These are phyloP conservation scores for Gorgonomyces haynaldii DNA, from an alignment of 192 early-diverging fungal species.

Conservation along the genomic window DNA sequence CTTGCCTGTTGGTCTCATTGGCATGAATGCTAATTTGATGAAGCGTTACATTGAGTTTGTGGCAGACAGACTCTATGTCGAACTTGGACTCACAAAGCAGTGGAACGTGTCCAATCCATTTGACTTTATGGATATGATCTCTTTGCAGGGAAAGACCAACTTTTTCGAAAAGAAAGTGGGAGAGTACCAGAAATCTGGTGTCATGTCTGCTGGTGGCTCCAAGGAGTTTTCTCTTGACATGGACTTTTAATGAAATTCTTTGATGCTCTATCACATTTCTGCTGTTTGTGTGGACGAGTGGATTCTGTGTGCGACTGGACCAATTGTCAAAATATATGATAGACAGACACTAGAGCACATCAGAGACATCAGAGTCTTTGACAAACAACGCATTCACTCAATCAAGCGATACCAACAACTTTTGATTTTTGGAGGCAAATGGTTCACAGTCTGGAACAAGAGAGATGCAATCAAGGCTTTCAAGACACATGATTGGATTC, in stretches of 20 bases:
- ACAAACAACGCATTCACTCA: too few species aligned
- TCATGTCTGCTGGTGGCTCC: constrained; percentile 15
- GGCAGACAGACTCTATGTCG: constrained; percentile 84
- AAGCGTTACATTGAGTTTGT: constrained; percentile 98
- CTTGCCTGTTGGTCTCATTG: constrained; percentile 83
- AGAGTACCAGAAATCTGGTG: constrained; percentile 90
- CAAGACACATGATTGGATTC: too few species aligned
- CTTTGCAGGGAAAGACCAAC: constrained; percentile 96
- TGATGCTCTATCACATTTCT: neutral
- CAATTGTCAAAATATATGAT: too few species aligned
- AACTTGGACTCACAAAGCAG: constrained; percentile 73
- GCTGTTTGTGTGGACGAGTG: too few species aligned
- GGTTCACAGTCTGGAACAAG: too few species aligned
- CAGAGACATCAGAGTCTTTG: too few species aligned
- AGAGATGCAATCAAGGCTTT: too few species aligned
- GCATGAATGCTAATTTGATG: constrained; percentile 94
- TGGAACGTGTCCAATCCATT: constrained; percentile 88
- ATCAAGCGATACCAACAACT: too few species aligned
- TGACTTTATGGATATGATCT: constrained; percentile 99
- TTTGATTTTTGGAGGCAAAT: too few species aligned
- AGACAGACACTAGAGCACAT: too few species aligned
- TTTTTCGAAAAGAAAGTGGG: constrained; percentile 97
- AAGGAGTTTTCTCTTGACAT: constrained; percentile 2
- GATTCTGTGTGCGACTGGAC: too few species aligned
- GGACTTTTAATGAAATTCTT: constrained; percentile 2